A percentile compares a stretch with the other conserved stretches of the same genome.
Conservation (phyloP, 179 eudicot species). For the Patellifolia procumbens region DNA sequence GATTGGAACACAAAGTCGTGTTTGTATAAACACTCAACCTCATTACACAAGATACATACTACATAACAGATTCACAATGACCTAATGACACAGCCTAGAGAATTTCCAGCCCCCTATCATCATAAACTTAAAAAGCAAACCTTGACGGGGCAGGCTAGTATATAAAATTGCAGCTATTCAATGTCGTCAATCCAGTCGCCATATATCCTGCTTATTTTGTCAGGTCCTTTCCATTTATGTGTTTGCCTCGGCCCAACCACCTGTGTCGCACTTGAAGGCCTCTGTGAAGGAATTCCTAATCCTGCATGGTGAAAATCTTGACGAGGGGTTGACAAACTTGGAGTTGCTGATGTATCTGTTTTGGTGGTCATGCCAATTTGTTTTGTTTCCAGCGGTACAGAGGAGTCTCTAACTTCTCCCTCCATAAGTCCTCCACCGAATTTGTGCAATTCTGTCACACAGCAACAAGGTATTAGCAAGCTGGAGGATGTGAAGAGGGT, state of each 20-base stretch:
- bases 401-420: slow-evolving; percentile 57
- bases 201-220: slow-evolving; percentile 89
- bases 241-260: slow-evolving; percentile 54
- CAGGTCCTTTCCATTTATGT: slow-evolving; percentile 96
- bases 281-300: slow-evolving; percentile 63
- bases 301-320: slow-evolving; percentile 62
- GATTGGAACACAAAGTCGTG: neutral
- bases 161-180: slow-evolving; percentile 29
- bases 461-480: slow-evolving; percentile 8
- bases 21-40: neutral
- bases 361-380: slow-evolving; percentile 47
- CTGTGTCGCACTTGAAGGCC: slow-evolving; percentile 51
- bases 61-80: slow-evolving; percentile 18
- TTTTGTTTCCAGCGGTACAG: slow-evolving; percentile 54
- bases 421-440: slow-evolving; percentile 68
- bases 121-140: neutral
- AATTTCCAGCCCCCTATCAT: neutral
- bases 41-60: slow-evolving; percentile 22
- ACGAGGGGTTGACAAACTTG: slow-evolving; percentile 49
- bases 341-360: slow-evolving; percentile 42
- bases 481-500: neutral
- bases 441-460: slow-evolving; percentile 69
- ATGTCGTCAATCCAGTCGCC: slow-evolving; percentile 98
- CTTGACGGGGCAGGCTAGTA: neutral
- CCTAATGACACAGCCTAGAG: slow-evolving; percentile 4